These are phyloP conservation scores for Candolleomyces aberdarensis DNA, from an alignment of 768 basidiomycete genomes.

Conservation along the genomic window DNA sequence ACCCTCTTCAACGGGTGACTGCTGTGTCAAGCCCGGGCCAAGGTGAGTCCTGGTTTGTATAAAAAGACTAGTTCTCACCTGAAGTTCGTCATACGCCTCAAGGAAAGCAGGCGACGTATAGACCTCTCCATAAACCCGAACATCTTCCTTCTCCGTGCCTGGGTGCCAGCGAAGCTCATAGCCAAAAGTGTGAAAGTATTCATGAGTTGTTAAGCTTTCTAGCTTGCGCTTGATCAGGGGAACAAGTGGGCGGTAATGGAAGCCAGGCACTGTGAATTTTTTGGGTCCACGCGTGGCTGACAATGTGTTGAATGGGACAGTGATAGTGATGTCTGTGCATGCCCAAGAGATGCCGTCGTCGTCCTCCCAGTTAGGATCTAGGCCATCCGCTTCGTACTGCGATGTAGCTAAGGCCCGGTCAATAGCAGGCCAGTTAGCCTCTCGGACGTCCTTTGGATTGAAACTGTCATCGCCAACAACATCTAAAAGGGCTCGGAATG, in stretches of 20 bases:
- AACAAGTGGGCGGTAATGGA: conserved; percentile 1
- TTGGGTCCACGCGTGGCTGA: background rate
- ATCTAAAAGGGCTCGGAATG: background rate
- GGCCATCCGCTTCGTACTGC: background rate
- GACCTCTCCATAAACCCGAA: conserved; percentile 16
- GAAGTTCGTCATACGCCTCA: conserved; percentile 12
- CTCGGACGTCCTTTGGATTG: background rate
- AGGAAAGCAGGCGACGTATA: conserved; percentile 19
- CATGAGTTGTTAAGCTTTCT: background rate
- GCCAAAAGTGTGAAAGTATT: conserved; percentile 20
- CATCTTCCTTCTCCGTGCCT: conserved; percentile 6
- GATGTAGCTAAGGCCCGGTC: background rate
- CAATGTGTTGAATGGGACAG: background rate
- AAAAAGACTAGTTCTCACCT: background rate
- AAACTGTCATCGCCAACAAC: background rate
- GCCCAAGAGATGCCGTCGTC: background rate
- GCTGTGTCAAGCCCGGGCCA: conserved; percentile 2
- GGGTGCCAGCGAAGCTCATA: conserved; percentile 24
- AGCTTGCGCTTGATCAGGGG: conserved; percentile 2
- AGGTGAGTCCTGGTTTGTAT: conserved; percentile 9
- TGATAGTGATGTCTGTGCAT: background rate
- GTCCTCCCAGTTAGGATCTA: background rate
- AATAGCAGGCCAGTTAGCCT: background rate
- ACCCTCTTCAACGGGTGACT: conserved; percentile 15
- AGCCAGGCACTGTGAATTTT: background rate